These are phyloP conservation scores for Geosmithia morbida DNA, from an alignment of 2,329 filamentous ascomycete genomes.

Conservation along the genomic window DNA sequence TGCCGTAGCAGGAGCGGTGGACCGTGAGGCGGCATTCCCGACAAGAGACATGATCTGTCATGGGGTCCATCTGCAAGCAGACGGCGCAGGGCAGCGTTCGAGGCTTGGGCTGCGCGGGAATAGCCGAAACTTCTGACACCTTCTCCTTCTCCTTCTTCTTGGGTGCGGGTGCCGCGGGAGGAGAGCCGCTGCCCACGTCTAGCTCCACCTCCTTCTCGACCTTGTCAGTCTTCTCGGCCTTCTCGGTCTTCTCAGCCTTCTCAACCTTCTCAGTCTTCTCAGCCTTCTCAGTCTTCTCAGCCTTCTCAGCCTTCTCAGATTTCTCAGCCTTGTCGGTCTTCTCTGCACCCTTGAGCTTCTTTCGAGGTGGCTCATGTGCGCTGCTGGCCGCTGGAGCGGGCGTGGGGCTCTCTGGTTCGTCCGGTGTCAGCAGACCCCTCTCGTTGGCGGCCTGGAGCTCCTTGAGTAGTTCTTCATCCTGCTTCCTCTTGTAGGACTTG, in stretches of 20 bases:
- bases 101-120: conserved; percentile 65
- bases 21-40: conserved; percentile 83
- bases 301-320: conserved; percentile 43
- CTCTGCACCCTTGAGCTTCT: conserved; percentile 43
- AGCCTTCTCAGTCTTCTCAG: background rate
- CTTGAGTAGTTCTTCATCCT: conserved; percentile 80
- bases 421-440: conserved; percentile 28
- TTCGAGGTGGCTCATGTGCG: conserved; percentile 40
- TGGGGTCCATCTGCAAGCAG: conserved; percentile 60
- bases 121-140: conserved; percentile 26
- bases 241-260: conserved; percentile 31
- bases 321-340: conserved; percentile 46
- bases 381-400: conserved; percentile 13
- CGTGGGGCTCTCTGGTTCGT: conserved; percentile 21
- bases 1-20: conserved; percentile 85
- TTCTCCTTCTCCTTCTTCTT: conserved; percentile 50
- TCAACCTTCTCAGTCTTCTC: conserved; percentile 27
- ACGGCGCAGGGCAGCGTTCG: conserved; percentile 72
- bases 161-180: conserved; percentile 8
- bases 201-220: background rate
- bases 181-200: no score
- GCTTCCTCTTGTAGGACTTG: conserved; percentile 72
- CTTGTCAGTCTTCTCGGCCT: conserved; percentile 31
- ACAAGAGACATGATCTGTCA: conserved; percentile 63
- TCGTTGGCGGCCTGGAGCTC: conserved; percentile 56